Conservation (phyloP, 768 basidiomycete species). For the Rhodocollybia butyracea region DNA sequence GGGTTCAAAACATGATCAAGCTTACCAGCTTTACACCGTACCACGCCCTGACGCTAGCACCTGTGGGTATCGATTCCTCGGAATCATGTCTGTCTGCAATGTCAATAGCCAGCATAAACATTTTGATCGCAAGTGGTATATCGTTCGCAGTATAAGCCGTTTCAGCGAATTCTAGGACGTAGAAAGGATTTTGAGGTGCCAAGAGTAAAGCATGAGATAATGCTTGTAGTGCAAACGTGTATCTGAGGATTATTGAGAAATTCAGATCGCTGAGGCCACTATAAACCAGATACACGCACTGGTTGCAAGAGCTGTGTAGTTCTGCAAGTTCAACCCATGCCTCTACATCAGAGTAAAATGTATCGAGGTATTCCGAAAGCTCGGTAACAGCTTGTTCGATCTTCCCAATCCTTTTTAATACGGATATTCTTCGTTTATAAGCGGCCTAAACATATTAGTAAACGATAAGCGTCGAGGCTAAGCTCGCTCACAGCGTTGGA, state of each 20-base stretch:
- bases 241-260: slow-evolving; percentile 39
- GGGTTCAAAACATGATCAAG: slow-evolving; percentile 7
- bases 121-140: slow-evolving; percentile 71
- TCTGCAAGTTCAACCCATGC: slow-evolving; percentile 87
- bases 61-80: slow-evolving; percentile 57
- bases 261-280: neutral
- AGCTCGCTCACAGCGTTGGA: slow-evolving; percentile 62
- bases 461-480: neutral
- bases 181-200: slow-evolving; percentile 83
- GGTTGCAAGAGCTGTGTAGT: slow-evolving; percentile 69
- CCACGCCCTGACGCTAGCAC: slow-evolving; percentile 72
- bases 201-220: slow-evolving; percentile 81
- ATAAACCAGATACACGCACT: slow-evolving; percentile 43
- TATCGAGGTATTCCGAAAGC: slow-evolving; percentile 73
- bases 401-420: slow-evolving; percentile 60
- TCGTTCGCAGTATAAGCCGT: slow-evolving; percentile 82
- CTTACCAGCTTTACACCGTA: slow-evolving; percentile 78
- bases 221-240: slow-evolving; percentile 67
- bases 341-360: slow-evolving; percentile 84
- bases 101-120: slow-evolving; percentile 75
- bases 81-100: slow-evolving; percentile 61
- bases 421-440: slow-evolving; percentile 82
- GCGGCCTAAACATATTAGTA: slow-evolving; percentile 39
- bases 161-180: slow-evolving; percentile 82
- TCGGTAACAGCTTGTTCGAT: slow-evolving; percentile 67